phyloP scores from a whole-genome alignment of 805 yeast species.

The Cyberlindnera xishuangbannaensis region DNA sequence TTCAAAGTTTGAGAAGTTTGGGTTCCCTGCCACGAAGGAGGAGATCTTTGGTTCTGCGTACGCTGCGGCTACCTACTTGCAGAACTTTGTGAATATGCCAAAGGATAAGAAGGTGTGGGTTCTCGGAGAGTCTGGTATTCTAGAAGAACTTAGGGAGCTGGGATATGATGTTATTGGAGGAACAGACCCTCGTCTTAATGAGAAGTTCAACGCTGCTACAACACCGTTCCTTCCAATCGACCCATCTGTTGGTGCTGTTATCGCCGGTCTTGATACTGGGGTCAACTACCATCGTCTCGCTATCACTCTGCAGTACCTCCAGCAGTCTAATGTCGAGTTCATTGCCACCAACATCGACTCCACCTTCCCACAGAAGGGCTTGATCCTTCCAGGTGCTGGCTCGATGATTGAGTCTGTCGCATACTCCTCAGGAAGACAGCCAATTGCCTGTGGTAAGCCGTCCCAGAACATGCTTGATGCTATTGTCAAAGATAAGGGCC shows the following conservation, averaged over 20 bases:
- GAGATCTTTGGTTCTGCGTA: constrained; percentile 91
- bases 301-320: constrained; percentile 73
- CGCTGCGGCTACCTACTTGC: constrained; percentile 83
- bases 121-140: constrained; percentile 83
- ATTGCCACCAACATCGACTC: constrained; percentile 94
- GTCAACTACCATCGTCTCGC: constrained; percentile 81
- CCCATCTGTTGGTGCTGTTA: constrained; percentile 75
- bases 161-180: constrained; percentile 86
- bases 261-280: constrained; percentile 77
- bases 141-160: constrained; percentile 64
- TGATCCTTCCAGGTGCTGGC: constrained; percentile 92
- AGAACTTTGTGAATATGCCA: constrained; percentile 68
- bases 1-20: constrained; percentile 61
- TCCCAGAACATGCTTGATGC: constrained; percentile 85
- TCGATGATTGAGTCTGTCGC: constrained; percentile 76
- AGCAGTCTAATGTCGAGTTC: constrained; percentile 57
- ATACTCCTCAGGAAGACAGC: constrained; percentile 71
- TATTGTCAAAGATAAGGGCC: constrained; percentile 54
- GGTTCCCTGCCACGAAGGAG: constrained; percentile 37
- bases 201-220: constrained; percentile 49
- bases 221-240: constrained; percentile 56
- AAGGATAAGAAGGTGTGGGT: constrained; percentile 80
- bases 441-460: constrained; percentile 93
- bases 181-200: constrained; percentile 54
- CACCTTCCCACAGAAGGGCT: constrained; percentile 86